Evolutionary conservation across 192 early-diverging fungal species (phyloP), one percentile per base, ranked within the genome.

Genomic region (Backusella sp.): DNA sequence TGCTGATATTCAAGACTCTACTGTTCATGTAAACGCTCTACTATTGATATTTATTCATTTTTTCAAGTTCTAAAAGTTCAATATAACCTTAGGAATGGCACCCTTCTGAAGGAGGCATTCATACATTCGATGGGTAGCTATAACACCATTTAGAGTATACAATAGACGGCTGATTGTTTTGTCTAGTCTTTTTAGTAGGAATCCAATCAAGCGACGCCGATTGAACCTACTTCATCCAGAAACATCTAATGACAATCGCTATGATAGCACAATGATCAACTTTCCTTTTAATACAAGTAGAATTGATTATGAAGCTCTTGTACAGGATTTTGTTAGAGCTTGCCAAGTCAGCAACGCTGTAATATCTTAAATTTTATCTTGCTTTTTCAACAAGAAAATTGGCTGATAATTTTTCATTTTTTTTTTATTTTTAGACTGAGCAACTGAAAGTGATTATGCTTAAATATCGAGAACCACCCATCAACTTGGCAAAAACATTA

Each of bases 401-500:
- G 6, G 23, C 36, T 65, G 49, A 62, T n/a, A 6, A 44, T 19
- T 41, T 17, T 14, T 15, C 26, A 49, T 28, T 9, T 36, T 56
- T 28, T 9, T 36, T 56, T 17, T 36, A 35, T 37, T 42, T 28
- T 41, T 67, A 81, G 80, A 53, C 73, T 67, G 80, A 81, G 32
- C 80, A 77, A 67, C 68, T 81, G 4, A 75, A 75, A 59, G 46
- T 71, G 4, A 71, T 81, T 14, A 71, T 81, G 46, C 23, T 75
- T 23, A 81, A 75, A 41, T 81, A 81, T 59, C 68, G 76, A 62
- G 80, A 81, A 39, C 67, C 80, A 21, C 80, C 80, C 21, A 35
- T 81, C 7, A 75, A 73, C 11, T 37, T 81, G 19, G 66, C 65
- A 12, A 81, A 81, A 37, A 77, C 80, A 19, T 34, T 35, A 9